Evolutionary conservation across 805 yeast species (phyloP), one percentile per base, ranked within the genome.

Genomic region (Candida berthetii): DNA sequence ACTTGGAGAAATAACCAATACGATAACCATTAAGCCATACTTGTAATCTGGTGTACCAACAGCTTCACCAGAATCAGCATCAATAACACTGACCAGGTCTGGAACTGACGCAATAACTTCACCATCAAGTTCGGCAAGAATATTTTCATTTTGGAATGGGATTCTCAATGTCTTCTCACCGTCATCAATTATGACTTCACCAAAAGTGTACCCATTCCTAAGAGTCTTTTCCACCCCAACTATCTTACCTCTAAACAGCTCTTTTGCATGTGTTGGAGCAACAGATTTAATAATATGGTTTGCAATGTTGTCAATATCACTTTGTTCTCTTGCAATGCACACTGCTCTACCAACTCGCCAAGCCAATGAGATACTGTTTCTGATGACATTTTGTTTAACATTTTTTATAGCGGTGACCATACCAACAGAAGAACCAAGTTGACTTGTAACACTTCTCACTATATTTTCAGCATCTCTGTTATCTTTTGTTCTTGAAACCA

Each of bases 331-430:
- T 1, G 75, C 68, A 17, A 64, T 50, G 25, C 49, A 47, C 4
- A 71, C 68, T 3, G 73, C 74, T 39, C 68, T 60, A 3, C 76
- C 76, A 37, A 71, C 64, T 52, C 75, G 60, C 76, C 76, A 72
- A 2, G 74, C 68, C 17, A 61, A 48, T 1, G 75, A 71, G 11
- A 68, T 33, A 16, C 71, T 54, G 43, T 62, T 58, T 34, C 48
- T 54, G 19, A 69, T 61, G 6, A 13, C n/a, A 27, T 27, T 9
- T 11, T 27, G 4, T 27, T 27, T 33, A 16, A 71, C 53, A 43
- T 62, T 57, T 32, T 49, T 54, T 19, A 69, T 61, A 8, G 63
- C 53, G 22, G 60, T 58, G 15, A 60, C 65, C 37, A 61, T 54
- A 15, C 67, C 72, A 28, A 66, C 73, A 42, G 55, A 60, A 6